Percentiles rank a stretch among this genome's conserved stretches.
Evolutionary conservation across 768 basidiomycete genomes (phyloP).

Genomic region (Lentinus tigrinus): DNA sequence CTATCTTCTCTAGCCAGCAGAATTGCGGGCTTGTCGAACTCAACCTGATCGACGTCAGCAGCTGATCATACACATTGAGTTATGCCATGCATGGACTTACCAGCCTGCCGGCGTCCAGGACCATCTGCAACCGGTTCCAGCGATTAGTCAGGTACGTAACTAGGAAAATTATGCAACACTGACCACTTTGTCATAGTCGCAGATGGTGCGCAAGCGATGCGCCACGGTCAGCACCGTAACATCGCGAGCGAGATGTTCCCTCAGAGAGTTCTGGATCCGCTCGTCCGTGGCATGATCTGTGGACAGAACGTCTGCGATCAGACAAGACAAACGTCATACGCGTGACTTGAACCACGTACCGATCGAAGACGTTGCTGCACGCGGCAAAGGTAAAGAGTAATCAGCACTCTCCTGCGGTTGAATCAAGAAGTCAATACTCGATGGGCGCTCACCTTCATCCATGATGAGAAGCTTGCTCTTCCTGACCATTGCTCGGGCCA

Average conservation of each 20-base stretch:
- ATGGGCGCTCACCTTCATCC: conserved; percentile 40
- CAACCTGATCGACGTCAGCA: conserved; percentile 28
- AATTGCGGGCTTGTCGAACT: conserved; percentile 48
- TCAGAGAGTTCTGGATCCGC: conserved; percentile 53
- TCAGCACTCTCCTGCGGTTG: background rate
- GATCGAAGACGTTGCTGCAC: conserved; percentile 43
- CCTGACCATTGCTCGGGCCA: conserved; percentile 57
- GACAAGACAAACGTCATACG: background rate
- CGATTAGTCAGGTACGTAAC: background rate
- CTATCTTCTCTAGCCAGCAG: conserved; percentile 41
- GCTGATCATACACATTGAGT: background rate
- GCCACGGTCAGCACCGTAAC: conserved; percentile 59
- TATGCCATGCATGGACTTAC: conserved; percentile 24
- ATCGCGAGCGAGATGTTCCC: conserved; percentile 39
- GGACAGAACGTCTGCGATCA: background rate
- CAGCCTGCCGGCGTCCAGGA: conserved; percentile 35
- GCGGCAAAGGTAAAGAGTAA: background rate
- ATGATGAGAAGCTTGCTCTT: conserved; percentile 54
- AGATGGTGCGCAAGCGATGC: conserved; percentile 54
- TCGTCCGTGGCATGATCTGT: conserved; percentile 55
- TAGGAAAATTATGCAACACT: background rate
- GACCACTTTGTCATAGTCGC: conserved; percentile 59
- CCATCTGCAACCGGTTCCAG: conserved; percentile 29
- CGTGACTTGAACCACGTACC: conserved; percentile 20
- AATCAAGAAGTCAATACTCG: background rate